phyloP scores from a whole-genome alignment of 2,329 filamentous ascomycete genomes.

The Penicillium occitanis region DNA sequence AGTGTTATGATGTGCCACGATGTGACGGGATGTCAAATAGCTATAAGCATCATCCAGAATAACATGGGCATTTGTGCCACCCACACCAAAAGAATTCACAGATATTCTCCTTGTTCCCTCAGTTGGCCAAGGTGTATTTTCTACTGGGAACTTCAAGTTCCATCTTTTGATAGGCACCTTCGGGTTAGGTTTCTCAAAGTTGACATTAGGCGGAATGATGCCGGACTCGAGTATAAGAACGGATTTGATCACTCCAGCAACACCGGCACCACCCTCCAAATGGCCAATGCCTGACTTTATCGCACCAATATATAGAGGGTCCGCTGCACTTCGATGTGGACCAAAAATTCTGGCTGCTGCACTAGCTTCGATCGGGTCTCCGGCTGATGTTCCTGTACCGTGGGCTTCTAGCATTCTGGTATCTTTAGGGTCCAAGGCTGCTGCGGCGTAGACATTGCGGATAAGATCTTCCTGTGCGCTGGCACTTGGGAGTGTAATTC shows the following conservation, averaged over 20 bases:
- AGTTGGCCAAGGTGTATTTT: conserved; percentile 31
- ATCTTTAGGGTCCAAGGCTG: conserved; percentile 15
- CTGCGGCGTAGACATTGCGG: conserved; percentile 14
- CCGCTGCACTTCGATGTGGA: conserved; percentile 13
- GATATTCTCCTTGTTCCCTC: conserved; percentile 28
- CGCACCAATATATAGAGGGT: conserved; percentile 27
- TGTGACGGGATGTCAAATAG: conserved; percentile 10
- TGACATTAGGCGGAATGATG: conserved; percentile 45
- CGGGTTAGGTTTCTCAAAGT: conserved; percentile 43
- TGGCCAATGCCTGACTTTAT: conserved; percentile 26
- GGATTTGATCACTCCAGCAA: conserved; percentile 45
- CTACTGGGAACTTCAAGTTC: conserved; percentile 36
- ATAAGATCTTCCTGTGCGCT: conserved; percentile 28
- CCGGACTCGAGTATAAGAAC: conserved; percentile 46
- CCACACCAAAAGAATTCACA: conserved; percentile 30
- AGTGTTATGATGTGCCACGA: conserved; percentile 16
- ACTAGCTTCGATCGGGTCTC: conserved; percentile 28
- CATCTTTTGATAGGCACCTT: conserved; percentile 38
- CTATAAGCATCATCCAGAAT: conserved; percentile 21
- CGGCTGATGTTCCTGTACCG: conserved; percentile 30
- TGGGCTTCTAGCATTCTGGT: conserved; percentile 26
- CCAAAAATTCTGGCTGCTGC: conserved; percentile 24
- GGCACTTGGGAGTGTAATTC: conserved; percentile 27
- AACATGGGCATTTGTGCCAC: conserved; percentile 24
- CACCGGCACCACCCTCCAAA: conserved; percentile 41